A percentile compares a stretch with the other conserved stretches of the same genome.
Evolutionary conservation across 2,329 filamentous ascomycete species (phyloP).

Genomic region (Dichotomopilus funicola): DNA sequence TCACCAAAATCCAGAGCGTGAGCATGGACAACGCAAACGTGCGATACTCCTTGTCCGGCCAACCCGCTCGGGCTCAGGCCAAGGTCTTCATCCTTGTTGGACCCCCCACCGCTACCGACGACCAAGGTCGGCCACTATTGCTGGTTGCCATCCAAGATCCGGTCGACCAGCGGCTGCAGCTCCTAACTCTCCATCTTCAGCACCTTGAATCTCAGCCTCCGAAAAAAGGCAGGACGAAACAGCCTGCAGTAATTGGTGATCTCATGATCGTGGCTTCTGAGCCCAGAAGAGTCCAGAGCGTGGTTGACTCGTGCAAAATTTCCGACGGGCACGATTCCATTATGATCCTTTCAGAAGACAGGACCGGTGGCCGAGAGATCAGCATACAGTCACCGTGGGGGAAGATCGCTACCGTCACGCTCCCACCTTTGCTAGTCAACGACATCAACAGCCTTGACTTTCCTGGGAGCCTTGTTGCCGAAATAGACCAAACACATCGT

Average conservation of each 20-base stretch:
- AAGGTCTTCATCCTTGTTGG: conserved; percentile 63
- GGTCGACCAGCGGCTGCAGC: conserved; percentile 59
- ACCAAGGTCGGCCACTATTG: conserved; percentile 47
- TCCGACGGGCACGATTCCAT: conserved; percentile 61
- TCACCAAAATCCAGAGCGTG: conserved; percentile 64
- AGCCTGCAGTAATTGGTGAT: conserved; percentile 29
- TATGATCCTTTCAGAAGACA: conserved; percentile 60
- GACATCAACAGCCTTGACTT: conserved; percentile 56
- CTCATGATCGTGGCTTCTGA: conserved; percentile 43
- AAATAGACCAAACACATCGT: conserved; percentile 44
- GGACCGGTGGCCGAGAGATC: conserved; percentile 57
- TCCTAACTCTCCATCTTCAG: conserved; percentile 57
- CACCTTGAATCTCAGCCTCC: conserved; percentile 31
- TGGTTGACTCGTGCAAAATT: conserved; percentile 67
- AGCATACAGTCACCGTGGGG: conserved; percentile 73
- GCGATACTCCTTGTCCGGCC: conserved; percentile 50
- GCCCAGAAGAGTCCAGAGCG: conserved; percentile 55
- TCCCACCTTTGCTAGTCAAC: conserved; percentile 55
- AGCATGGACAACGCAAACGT: conserved; percentile 55
- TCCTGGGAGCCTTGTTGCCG: conserved; percentile 43
- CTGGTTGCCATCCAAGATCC: conserved; percentile 65
- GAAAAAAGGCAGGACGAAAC: conserved; percentile 24
- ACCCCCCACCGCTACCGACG: conserved; percentile 49
- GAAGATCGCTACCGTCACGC: conserved; percentile 56
- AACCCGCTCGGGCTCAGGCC: conserved; percentile 47